Evolutionary conservation across 2,329 filamentous ascomycete genomes (phyloP), one percentile per base, ranked within the genome.

Genomic region (Ascocoryne sarcoides): DNA sequence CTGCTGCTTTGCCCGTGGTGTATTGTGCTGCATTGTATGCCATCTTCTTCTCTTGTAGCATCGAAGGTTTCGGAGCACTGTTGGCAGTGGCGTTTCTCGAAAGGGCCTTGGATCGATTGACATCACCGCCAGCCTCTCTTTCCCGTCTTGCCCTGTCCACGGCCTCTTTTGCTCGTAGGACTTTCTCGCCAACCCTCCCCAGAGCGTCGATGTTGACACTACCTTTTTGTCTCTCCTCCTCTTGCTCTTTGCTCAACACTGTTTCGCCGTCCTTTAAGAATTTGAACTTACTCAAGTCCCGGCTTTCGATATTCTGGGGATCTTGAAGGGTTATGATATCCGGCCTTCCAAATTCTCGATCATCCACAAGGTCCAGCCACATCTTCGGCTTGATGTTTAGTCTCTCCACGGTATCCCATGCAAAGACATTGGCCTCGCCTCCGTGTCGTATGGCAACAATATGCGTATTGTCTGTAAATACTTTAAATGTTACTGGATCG

Each of bases 261-360:
- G 75, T 78, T 36, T 78, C 74, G 7, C 92, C 90, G 16, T 96
- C 87, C 55, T 88, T 78, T 40, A 98, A 64, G 54, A 88, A 89
- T 59, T 92, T 89, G 70, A 95, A 98, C 33, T 81, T 77, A 62
- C 81, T 88, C 47, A 95, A 70, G 60, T 96, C 84, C 50, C 90
- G 70, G 40, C 79, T 78, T 41, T 83, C 80, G 15, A 92, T 70
- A 60, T 95, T 95, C 59, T 95, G 89, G 9, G 92, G 92, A 60
- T 98, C 92, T 60, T 98, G 93, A 8, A 98, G 68, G 0, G 88
- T 95, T 57, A 98, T 94, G 45, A 98, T 90, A 62, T 98, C 92
- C 53, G 84, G 84, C 47, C 92, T 76, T 20, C 76, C 76, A 56
- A 98, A 98, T 44, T 88, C 83, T 47, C 79, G 73, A 53, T 98